phyloP scores from a whole-genome alignment of 176 grass and related monocot genomes.

The Bothriochloa decipiens region DNA sequence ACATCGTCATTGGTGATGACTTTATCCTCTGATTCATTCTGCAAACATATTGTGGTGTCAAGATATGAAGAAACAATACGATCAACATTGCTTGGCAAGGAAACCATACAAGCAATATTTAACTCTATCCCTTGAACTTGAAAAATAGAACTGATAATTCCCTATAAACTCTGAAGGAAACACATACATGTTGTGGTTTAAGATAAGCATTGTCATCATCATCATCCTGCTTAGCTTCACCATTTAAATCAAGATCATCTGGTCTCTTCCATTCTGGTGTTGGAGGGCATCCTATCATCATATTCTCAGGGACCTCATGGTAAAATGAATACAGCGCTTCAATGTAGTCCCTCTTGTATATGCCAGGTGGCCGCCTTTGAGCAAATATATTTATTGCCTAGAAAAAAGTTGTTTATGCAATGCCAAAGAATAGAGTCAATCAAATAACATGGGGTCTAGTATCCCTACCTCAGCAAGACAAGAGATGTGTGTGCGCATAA shows the following conservation, averaged over 20 bases:
- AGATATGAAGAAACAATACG: conserved; percentile 22
- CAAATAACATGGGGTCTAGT: conserved; percentile 29
- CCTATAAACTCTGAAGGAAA: conserved; percentile 24
- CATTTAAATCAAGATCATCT: conserved; percentile 96
- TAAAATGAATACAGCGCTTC: conserved; percentile 91
- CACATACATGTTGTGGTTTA: conserved; percentile 51
- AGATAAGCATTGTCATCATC: conserved; percentile 69
- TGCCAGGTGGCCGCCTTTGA: conserved; percentile 87
- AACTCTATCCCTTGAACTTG: not conserved
- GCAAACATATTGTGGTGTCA: conserved; percentile 37
- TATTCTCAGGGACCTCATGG: conserved; percentile 87
- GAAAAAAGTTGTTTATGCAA: conserved; percentile 33
- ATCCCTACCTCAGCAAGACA: conserved; percentile 70
- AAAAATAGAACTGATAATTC: not conserved
- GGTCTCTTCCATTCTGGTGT: conserved; percentile 96
- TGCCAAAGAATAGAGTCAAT: conserved; percentile 12
- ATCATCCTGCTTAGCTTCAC: conserved; percentile 91
- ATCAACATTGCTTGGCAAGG: not conserved
- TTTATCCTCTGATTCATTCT: conserved; percentile 70
- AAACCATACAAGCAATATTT: not conserved
- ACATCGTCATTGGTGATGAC: conserved; percentile 92
- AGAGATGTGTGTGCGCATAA: conserved; percentile 75
- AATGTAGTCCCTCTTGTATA: conserved; percentile 98
- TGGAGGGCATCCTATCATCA: conserved; percentile 64
- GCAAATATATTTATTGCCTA: conserved; percentile 66